Evolutionary conservation across 345 rosid species (phyloP), one percentile per base, ranked within the genome.

Genomic region (Limnanthes douglasii): DNA sequence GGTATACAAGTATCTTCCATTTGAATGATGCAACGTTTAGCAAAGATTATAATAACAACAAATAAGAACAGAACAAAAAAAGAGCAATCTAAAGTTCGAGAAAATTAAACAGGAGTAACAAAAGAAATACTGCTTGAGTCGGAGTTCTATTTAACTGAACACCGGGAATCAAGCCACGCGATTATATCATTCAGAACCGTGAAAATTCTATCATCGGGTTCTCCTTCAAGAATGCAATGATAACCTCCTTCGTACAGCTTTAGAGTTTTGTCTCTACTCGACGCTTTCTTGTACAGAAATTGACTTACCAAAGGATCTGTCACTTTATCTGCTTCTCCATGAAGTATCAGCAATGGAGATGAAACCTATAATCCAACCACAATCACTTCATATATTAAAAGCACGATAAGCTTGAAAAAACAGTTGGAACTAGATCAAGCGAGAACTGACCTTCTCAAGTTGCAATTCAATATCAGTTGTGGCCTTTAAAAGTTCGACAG

Each of bases 221-320:
- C 97, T 11, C 95, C 95, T 70, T 88, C 93, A 5, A 83, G 78
- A 53, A 88, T 78, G 65, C 86, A 65, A 63, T 88, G 97, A 61
- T 71, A 88, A 17, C 93, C 80, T 17, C 52, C 83, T 11, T 78
- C 76, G 33, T 88, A 88, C 6, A 88, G 78, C 68, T 78, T 79
- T 15, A 88, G 47, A 10, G 90, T 83, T 56, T 83, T 88, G 60
- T 83, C 95, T 45, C 59, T 50, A 68, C 93, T 78, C 1, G 83
- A 65, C 39, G 93, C 76, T 38, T 61, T 57, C 26, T 78, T 64
- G 11, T 75, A 70, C 6, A 88, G 90, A 56, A 88, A 88, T 51
- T 48, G 47, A 61, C 97, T 88, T 52, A 82, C 69, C 10, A 38
- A 28, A 4, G 93, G 95, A 70, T 83, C 97, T 0, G 95, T 88